Conservation (phyloP, 495 filamentous ascomycete species). For the Penicillium coffeae region DNA sequence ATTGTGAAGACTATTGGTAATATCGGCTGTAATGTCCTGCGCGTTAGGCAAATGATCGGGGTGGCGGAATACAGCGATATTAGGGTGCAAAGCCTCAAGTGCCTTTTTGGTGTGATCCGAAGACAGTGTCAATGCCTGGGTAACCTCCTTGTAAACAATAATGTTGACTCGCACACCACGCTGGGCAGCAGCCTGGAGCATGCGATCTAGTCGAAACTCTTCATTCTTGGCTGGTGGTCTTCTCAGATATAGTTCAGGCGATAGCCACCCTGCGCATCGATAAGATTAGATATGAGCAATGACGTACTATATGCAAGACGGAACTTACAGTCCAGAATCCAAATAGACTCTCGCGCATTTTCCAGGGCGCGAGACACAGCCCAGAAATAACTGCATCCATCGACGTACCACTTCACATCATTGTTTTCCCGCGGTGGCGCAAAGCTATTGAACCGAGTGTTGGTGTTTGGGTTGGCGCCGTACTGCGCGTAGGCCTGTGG, state of each 20-base stretch:
- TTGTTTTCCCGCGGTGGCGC: slow-evolving; percentile 63
- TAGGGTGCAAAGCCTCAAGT: slow-evolving; percentile 74
- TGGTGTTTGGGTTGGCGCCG: slow-evolving; percentile 40
- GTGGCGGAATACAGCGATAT: slow-evolving; percentile 88
- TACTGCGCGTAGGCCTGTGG: slow-evolving; percentile 49
- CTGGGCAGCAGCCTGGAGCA: slow-evolving; percentile 83
- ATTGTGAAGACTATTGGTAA: slow-evolving; percentile 49
- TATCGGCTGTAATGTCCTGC: slow-evolving; percentile 49
- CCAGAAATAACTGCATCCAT: slow-evolving; percentile 89
- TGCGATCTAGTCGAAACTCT: slow-evolving; percentile 81
- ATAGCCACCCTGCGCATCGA: slow-evolving; percentile 67
- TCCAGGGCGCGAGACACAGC: slow-evolving; percentile 83
- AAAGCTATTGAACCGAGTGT: slow-evolving; percentile 79
- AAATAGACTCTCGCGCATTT: slow-evolving; percentile 77
- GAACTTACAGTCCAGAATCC: slow-evolving; percentile 67
- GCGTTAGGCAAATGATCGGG: slow-evolving; percentile 83
- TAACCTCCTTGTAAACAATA: slow-evolving; percentile 93
- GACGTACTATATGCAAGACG: background rate
- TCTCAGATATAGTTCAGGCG: slow-evolving; percentile 84
- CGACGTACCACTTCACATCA: slow-evolving; percentile 86
- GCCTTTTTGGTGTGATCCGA: slow-evolving; percentile 82
- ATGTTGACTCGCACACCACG: slow-evolving; percentile 85
- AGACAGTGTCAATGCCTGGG: slow-evolving; percentile 68
- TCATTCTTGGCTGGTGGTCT: slow-evolving; percentile 79
- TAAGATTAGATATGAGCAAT: slow-evolving; percentile 5